These are phyloP conservation scores for Suillus ampliporus DNA, from an alignment of 768 basidiomycete genomes.

Conservation along the genomic window DNA sequence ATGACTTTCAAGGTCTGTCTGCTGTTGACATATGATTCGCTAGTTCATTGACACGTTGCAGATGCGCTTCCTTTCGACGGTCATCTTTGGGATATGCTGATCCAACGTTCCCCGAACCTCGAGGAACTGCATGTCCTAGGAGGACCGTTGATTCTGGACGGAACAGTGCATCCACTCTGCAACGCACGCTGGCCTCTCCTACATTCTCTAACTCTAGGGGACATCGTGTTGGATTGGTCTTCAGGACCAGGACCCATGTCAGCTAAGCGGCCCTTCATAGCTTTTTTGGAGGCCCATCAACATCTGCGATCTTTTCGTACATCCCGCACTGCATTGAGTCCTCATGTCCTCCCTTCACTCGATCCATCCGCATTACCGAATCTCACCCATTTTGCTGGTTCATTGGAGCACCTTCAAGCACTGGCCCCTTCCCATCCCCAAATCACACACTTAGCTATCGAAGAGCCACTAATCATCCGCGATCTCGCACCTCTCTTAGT, in stretches of 20 bases:
- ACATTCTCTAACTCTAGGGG: slow-evolving; percentile 63
- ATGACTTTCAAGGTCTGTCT: slow-evolving; percentile 60
- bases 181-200: slow-evolving; percentile 72
- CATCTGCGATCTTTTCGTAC: slow-evolving; percentile 54
- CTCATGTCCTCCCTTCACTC: slow-evolving; percentile 57
- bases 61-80: slow-evolving; percentile 28
- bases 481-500: slow-evolving; percentile 70
- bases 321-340: slow-evolving; percentile 59
- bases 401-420: slow-evolving; percentile 68
- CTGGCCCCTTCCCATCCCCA: slow-evolving; percentile 53
- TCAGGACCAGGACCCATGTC: slow-evolving; percentile 39
- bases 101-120: slow-evolving; percentile 64
- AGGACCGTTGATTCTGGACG: slow-evolving; percentile 41
- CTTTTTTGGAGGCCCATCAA: slow-evolving; percentile 72
- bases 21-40: too few species aligned
- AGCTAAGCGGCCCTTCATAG: slow-evolving; percentile 62
- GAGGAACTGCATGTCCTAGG: slow-evolving; percentile 61
- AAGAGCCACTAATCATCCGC: slow-evolving; percentile 69
- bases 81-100: slow-evolving; percentile 73
- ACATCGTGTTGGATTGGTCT: slow-evolving; percentile 64
- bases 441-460: slow-evolving; percentile 63
- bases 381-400: slow-evolving; percentile 68
- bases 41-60: slow-evolving; percentile 17
- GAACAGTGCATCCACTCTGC: slow-evolving; percentile 57
- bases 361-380: slow-evolving; percentile 50